These are phyloP conservation scores for Naganishia randhawae DNA, from an alignment of 768 basidiomycete species.

Conservation along the genomic window DNA sequence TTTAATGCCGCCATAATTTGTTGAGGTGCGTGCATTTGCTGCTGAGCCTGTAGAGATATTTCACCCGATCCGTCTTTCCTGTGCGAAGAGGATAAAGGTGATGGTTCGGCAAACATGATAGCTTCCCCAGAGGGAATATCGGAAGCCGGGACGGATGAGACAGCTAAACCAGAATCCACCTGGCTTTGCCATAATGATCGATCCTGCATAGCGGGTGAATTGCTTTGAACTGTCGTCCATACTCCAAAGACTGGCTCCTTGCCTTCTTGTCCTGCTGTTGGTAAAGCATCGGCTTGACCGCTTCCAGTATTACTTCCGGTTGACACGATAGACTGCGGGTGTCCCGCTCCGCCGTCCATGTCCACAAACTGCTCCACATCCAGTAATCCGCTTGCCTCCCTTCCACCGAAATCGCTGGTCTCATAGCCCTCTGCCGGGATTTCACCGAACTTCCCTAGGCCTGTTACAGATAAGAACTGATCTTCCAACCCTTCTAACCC, in stretches of 20 bases:
- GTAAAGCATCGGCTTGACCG: background rate
- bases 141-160: background rate
- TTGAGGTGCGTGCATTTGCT: background rate
- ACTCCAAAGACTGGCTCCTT: conserved; percentile 3
- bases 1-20: conserved; percentile 1
- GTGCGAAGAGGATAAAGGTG: background rate
- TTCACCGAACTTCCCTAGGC: background rate
- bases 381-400: conserved; percentile 15
- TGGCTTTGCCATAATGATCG: conserved; percentile 1
- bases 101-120: conserved; percentile 15
- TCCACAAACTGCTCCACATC: conserved; percentile 17
- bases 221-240: conserved; percentile 8
- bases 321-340: background rate
- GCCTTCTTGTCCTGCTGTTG: background rate
- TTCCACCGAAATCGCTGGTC: conserved; percentile 23
- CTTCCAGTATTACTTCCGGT: background rate
- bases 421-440: conserved; percentile 15
- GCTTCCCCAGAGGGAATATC: background rate
- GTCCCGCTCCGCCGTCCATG: conserved; percentile 8
- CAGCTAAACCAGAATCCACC: background rate
- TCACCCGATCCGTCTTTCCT: no score
- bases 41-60: background rate
- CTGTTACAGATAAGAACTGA: conserved; percentile 15
- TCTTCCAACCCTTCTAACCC: conserved; percentile 26
- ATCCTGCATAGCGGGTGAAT: background rate